Conservation (phyloP, 257 asterid species). For the Thymus mandschuricus region DNA sequence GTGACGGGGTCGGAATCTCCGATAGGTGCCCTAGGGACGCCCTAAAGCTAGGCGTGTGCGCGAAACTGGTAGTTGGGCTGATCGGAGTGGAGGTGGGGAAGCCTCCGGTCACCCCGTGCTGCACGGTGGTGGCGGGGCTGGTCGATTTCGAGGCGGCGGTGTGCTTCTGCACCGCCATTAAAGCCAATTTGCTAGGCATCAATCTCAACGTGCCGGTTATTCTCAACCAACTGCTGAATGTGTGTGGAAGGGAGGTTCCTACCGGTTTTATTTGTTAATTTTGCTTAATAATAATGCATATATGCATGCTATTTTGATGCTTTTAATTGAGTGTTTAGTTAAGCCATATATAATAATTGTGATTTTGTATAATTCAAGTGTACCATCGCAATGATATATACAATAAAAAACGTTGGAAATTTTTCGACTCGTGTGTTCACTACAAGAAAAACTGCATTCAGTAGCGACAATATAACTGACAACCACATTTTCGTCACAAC, state of each 20-base stretch:
- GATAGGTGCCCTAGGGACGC: constrained; percentile 31
- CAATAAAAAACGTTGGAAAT: no score
- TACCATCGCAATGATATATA: no score
- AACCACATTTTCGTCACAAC: no score
- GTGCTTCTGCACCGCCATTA: not conserved
- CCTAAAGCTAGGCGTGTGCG: constrained; percentile 41
- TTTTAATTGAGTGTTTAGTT: no score
- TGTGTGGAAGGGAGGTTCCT: constrained; percentile 29
- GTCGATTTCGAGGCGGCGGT: constrained; percentile 33
- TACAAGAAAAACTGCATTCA: no score
- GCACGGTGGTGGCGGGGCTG: constrained; percentile 35
- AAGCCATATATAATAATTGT: not conserved
- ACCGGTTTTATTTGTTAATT: constrained; percentile 36
- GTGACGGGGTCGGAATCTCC: not conserved
- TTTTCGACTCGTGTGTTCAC: no score
- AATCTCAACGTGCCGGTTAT: not conserved
- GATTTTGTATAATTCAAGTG: not conserved
- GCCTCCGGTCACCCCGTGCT: constrained; percentile 40
- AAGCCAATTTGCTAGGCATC: not conserved
- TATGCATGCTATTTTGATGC: not conserved
- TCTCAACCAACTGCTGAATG: constrained; percentile 30
- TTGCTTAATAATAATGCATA: no score
- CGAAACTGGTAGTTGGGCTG: constrained; percentile 30
- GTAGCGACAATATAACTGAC: no score
- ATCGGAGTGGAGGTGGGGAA: constrained; percentile 28